Base-by-base conservation (phyloP, 129 eudicot genomes). In the Apium graveolens region DNA sequence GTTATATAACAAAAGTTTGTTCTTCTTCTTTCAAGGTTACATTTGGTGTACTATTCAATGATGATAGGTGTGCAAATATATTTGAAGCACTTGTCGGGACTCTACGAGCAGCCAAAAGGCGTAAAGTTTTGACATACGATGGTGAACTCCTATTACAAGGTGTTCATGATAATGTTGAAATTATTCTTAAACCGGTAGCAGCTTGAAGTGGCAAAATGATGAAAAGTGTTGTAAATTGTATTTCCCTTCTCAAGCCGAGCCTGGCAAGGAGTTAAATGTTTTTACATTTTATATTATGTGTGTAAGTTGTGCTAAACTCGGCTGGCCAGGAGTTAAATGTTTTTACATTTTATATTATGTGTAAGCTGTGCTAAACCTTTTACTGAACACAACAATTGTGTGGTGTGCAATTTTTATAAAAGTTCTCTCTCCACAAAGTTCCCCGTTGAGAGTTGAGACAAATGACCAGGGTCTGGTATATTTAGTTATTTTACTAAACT, bases 81-180 rank as follows among this genome's bases (percentile, higher is more conserved):
- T 96, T 96, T 73, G 97, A 96, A 78, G 99, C 99, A 32, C 86
- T 96, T 39, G 99, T 96, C 2, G 99, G 99, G 51, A 96, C 99
- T 17, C 77, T 96, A 57, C 85, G 99, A 78, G 99, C 99, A 16
- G 99, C 97, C 73, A 96, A 96, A 89, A 90, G 78, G 81, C 91
- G 99, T 41, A 96, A 96, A 62, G 32, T 90, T 21, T 24, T 96
- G 80, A 84, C 97, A 12, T 96, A 92, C 66, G 97, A 96, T 35
- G 99, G 97, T 18, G 97, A 96, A 70, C 83, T 96, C 24, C 87
- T 96, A 38, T 90, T 96, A 69, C 99, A 96, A 85, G 97, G 97
- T 27, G 99, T 96, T 46, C 99, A 96, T 80, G 99, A 96, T 35
- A 90, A 89, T 79, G 97, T 92, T 4, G 97, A 92, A 74, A 96